Evolutionary conservation across 1,284 basidiomycete species (phyloP).

Genomic region (Sporisorium sorghi): DNA sequence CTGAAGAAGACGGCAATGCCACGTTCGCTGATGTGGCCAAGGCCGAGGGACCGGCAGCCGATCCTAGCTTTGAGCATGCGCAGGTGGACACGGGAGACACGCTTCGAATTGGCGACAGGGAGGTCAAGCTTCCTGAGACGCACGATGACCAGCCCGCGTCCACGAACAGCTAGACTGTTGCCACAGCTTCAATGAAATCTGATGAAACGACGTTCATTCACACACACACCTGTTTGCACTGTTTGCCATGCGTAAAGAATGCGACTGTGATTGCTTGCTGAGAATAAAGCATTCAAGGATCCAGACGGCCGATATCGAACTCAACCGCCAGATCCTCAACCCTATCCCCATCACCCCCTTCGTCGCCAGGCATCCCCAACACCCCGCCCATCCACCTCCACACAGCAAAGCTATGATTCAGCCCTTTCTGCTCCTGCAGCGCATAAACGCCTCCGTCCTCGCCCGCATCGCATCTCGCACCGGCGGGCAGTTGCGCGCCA

Average conservation of each 20-base stretch:
- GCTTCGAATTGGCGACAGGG: conserved; percentile 21
- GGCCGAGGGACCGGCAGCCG: conserved; percentile 27
- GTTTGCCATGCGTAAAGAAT: neutral
- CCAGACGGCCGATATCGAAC: conserved; percentile 38
- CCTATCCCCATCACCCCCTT: neutral
- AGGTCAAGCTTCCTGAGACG: conserved; percentile 21
- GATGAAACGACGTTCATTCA: conserved; percentile 1
- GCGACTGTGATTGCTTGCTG: neutral
- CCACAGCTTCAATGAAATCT: neutral
- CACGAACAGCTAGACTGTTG: neutral
- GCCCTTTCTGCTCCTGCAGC: conserved; percentile 70
- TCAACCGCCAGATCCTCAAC: conserved; percentile 16
- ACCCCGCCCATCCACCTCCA: conserved; percentile 65
- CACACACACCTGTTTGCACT: neutral
- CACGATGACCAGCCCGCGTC: neutral
- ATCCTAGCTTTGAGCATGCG: conserved; percentile 22
- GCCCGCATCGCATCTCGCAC: conserved; percentile 29
- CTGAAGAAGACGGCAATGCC: neutral
- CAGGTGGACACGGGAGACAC: conserved; percentile 28
- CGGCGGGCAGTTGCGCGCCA: conserved; percentile 32
- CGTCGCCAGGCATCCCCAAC: neutral
- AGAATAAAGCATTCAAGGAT: conserved; percentile 26
- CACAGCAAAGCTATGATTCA: conserved; percentile 70
- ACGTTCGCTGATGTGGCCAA: conserved; percentile 29
- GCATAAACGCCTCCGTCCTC: conserved; percentile 65